A percentile compares a stretch with the other conserved stretches of the same genome.
Conservation (phyloP, 1,139 yeast species). For the Yamadazyma triangularis region DNA sequence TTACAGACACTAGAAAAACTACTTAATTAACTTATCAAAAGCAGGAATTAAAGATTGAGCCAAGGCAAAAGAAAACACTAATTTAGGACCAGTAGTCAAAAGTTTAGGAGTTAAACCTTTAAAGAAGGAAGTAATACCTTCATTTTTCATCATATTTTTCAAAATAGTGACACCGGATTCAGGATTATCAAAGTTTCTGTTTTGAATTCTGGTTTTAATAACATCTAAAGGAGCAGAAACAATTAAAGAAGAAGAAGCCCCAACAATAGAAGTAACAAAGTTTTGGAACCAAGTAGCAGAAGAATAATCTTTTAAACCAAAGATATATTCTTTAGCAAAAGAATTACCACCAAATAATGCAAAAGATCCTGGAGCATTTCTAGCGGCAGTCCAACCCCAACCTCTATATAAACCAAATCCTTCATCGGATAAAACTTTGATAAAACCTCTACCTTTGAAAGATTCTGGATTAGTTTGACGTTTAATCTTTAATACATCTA, state of each 20-base stretch:
- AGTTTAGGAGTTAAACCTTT: constrained; percentile 96
- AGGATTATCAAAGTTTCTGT: constrained; percentile 91
- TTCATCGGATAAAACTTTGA: constrained; percentile 81
- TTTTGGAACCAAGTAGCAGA: constrained; percentile 94
- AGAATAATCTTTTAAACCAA: constrained; percentile 80
- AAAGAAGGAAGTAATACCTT: constrained; percentile 87
- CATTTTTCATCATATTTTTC: constrained; percentile 88
- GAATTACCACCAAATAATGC: constrained; percentile 98
- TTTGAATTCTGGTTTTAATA: constrained; percentile 97
- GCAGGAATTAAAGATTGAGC: constrained; percentile 97
- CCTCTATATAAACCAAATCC: constrained; percentile 94
- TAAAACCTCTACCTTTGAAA: constrained; percentile 94
- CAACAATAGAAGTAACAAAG: constrained; percentile 92
- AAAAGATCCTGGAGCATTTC: constrained; percentile 98
- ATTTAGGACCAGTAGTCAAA: constrained; percentile 96
- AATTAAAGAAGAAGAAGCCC: constrained; percentile 95
- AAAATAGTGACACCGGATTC: constrained; percentile 90
- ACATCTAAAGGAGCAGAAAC: constrained; percentile 98
- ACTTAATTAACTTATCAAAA: constrained; percentile 63
- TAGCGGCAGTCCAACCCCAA: constrained; percentile 99
- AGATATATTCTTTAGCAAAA: constrained; percentile 93
- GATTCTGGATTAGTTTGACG: constrained; percentile 99
- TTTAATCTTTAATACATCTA: constrained; percentile 94
- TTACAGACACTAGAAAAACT: constrained; percentile 9
- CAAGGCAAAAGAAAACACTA: constrained; percentile 92